Conservation (phyloP, 495 filamentous ascomycete genomes). For the Mycothermus thermophilus region DNA sequence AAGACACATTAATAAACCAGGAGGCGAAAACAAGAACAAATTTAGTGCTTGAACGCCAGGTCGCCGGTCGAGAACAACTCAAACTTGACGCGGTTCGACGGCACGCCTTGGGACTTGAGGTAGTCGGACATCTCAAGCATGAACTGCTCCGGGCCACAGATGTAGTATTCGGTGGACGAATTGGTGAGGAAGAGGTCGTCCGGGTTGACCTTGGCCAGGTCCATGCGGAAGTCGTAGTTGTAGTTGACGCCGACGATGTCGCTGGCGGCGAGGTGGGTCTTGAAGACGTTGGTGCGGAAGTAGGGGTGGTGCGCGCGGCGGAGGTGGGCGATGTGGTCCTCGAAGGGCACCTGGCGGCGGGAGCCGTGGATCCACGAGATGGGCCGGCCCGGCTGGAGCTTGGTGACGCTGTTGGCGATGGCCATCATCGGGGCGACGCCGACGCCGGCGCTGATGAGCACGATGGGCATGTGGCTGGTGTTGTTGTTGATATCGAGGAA, state of each 20-base stretch:
- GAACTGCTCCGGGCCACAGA: conserved; percentile 56
- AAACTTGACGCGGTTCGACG: conserved; percentile 41
- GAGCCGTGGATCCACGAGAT: conserved; percentile 52
- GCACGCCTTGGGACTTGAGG: conserved; percentile 40
- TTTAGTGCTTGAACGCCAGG: conserved; percentile 11
- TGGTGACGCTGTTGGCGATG: conserved; percentile 47
- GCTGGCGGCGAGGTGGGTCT: conserved; percentile 21
- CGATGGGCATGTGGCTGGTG: conserved; percentile 34
- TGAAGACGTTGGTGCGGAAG: conserved; percentile 29
- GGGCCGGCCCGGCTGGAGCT: conserved; percentile 28
- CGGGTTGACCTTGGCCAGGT: conserved; percentile 37
- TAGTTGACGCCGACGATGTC: conserved; percentile 44
- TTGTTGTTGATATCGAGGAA: conserved; percentile 37
- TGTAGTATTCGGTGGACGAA: conserved; percentile 45
- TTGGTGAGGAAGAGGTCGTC: conserved; percentile 41
- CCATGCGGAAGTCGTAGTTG: conserved; percentile 39
- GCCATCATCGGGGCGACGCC: conserved; percentile 54
- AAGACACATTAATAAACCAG: no score
- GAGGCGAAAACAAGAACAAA: no score
- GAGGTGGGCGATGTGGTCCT: conserved; percentile 34
- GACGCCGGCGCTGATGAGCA: conserved; percentile 56
- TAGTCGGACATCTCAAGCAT: conserved; percentile 44
- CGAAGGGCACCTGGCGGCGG: conserved; percentile 38
- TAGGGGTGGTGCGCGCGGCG: conserved; percentile 18
- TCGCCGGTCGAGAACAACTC: conserved; percentile 57